Evolutionary conservation across 2,329 filamentous ascomycete genomes (phyloP).

Genomic region (Penicillium sp.): DNA sequence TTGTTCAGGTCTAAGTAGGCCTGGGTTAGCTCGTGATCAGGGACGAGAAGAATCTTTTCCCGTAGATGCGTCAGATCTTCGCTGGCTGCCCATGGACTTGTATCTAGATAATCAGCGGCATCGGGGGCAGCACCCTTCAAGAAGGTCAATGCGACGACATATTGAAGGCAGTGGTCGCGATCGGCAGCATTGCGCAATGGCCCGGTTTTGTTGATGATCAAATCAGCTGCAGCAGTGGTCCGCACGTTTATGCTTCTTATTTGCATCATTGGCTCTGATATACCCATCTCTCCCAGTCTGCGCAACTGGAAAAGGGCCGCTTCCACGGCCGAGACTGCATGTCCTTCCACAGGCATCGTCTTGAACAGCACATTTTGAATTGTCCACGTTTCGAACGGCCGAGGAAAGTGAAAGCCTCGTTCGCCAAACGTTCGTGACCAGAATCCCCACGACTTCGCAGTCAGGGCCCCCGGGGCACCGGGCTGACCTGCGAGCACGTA

Average conservation of each 20-base stretch:
- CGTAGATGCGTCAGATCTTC: conserved; percentile 23
- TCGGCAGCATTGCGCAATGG: conserved; percentile 30
- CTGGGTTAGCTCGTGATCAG: conserved; percentile 27
- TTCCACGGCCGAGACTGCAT: conserved; percentile 34
- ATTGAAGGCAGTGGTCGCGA: conserved; percentile 37
- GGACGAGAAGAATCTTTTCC: conserved; percentile 22
- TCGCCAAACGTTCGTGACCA: conserved; percentile 24
- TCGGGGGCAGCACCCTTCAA: conserved; percentile 28
- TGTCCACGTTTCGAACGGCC: conserved; percentile 20
- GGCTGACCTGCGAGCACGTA: conserved; percentile 27
- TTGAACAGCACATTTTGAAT: conserved; percentile 27
- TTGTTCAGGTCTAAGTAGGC: conserved; percentile 30
- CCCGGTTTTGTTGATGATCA: conserved; percentile 35
- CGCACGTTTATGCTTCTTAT: conserved; percentile 28
- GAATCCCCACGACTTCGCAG: conserved; percentile 36
- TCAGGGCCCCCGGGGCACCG: conserved; percentile 30
- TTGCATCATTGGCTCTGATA: conserved; percentile 12
- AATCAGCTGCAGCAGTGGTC: conserved; percentile 27
- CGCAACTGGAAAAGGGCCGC: conserved; percentile 23
- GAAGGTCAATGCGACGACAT: conserved; percentile 31
- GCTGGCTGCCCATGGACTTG: conserved; percentile 22
- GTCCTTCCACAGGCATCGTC: conserved; percentile 32
- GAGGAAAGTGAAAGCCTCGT: conserved; percentile 15
- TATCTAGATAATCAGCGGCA: conserved; percentile 28
- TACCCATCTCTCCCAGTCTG: conserved; percentile 10